phyloP scores from a whole-genome alignment of 345 rosid genomes.

The Eucalyptus paniculata region DNA sequence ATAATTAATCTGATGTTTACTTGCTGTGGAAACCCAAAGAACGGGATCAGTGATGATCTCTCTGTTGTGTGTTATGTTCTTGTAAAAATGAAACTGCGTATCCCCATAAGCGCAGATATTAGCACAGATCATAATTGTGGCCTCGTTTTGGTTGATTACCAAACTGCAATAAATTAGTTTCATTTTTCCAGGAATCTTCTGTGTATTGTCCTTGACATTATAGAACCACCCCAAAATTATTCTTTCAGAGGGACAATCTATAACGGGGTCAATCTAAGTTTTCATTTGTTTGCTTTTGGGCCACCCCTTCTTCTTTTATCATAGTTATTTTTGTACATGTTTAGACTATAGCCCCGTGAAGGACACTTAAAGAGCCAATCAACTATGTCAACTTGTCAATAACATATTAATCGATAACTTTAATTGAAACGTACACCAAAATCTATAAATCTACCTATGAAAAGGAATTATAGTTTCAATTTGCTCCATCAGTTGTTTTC shows the following conservation, averaged over 20 bases:
- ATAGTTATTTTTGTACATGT: background rate
- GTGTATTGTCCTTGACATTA: background rate
- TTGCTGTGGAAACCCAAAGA: background rate
- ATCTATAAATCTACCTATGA: background rate
- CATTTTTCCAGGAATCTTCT: background rate
- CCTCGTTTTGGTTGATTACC: background rate
- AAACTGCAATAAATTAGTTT: background rate
- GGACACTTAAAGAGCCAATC: too few species aligned
- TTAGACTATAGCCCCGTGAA: background rate
- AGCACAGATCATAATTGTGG: background rate
- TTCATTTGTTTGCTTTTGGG: background rate
- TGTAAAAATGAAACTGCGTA: background rate
- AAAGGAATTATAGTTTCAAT: background rate
- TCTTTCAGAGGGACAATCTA: background rate
- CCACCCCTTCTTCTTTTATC: background rate
- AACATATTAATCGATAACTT: too few species aligned
- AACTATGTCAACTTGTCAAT: too few species aligned
- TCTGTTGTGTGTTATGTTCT: background rate
- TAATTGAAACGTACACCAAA: too few species aligned
- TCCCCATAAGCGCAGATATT: background rate
- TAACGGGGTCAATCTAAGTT: background rate
- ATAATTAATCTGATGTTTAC: background rate
- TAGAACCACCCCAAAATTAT: background rate
- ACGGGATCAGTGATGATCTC: background rate
- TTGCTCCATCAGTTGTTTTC: background rate